Base-by-base conservation (phyloP, 768 basidiomycete species). In the Crassisporium funariophilum region DNA sequence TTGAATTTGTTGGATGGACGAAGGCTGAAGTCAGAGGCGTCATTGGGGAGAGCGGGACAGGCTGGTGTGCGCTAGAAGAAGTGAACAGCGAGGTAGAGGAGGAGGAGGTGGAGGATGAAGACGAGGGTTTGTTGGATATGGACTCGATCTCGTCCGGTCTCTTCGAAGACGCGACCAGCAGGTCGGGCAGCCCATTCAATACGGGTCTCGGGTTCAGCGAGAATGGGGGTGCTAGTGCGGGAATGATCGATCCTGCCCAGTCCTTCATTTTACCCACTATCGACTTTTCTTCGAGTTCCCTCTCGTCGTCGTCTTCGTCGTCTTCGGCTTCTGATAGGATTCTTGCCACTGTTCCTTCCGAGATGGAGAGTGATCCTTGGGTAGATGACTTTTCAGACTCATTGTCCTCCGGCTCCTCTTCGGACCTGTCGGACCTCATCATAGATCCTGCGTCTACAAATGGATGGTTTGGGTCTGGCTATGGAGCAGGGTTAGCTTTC, bases 31-130 rank as follows among this genome's bases (percentile, higher is more conserved):
- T 91, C 6, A 71, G 84, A 34, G 65, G 76, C 37, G 74, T 90
- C 15, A 74, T 91, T 10, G 90, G 90, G 10, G 82, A 87, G 59
- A 81, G 79, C 22, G 80, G 83, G 13, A 78, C 73, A 6, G 85
- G 83, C 0, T 92, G 90, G 89, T 91, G 88, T 66, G 72, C 75
- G 0, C 63, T 91, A 13, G 81, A 88, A 58, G 88, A 90, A 61
- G 50, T 70, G 37, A 41, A 53, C 3, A 10, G 10, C 29, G 11
- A 31, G 36, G 42, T 53, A 50, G 33, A 47, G 15, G 54, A 63
- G 22, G 69, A 66, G 37, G 42, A 53, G 5, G 11, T 31, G 11
- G 11, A 31, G 36, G 42, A 53, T 50, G 33, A 47, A 15, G 54
- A 63, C 22, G 69, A 66, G 44, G 50, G 22, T 2, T 17, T 40